Percentiles rank a stretch among this genome's conserved stretches.
These are phyloP conservation scores for Pseudocercospora macadamiae DNA, from an alignment of 2,329 filamentous ascomycete species.

Conservation along the genomic window DNA sequence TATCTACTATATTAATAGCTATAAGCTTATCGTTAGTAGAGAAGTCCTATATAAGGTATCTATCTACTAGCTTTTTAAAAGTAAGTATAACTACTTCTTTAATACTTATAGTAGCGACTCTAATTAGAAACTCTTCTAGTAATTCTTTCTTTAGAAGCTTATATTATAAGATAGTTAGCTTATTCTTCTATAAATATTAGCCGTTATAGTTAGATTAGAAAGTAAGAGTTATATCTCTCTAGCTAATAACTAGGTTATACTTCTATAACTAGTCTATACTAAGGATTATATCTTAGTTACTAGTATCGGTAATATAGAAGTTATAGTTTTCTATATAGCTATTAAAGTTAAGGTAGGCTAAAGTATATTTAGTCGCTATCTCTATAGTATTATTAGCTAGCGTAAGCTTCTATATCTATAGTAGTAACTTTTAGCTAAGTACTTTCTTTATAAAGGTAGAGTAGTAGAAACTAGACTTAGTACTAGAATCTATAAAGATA, in stretches of 20 bases:
- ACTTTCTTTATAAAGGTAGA: not conserved
- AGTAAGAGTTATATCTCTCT: not conserved
- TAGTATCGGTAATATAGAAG: not conserved
- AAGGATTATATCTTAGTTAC: not conserved
- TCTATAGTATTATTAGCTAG: not conserved
- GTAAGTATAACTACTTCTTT: not conserved
- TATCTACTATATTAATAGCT: not conserved
- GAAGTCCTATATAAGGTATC: not conserved
- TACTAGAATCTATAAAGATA: not conserved
- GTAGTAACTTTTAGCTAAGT: not conserved
- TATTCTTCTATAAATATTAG: not conserved
- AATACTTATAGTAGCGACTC: not conserved
- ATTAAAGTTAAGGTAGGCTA: not conserved
- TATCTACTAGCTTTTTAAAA: not conserved
- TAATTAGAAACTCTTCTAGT: not conserved
- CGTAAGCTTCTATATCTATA: not conserved
- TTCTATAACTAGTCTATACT: not conserved
- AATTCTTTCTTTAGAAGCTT: not conserved
- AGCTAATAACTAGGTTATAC: no score
- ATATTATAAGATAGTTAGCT: not conserved
- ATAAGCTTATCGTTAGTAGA: not conserved
- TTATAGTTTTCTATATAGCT: not conserved
- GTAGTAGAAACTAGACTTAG: not conserved
- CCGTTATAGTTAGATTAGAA: not conserved
- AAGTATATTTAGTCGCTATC: not conserved